Evolutionary conservation across 768 basidiomycete genomes (phyloP).

Genomic region (Leccinum pellstonianum): DNA sequence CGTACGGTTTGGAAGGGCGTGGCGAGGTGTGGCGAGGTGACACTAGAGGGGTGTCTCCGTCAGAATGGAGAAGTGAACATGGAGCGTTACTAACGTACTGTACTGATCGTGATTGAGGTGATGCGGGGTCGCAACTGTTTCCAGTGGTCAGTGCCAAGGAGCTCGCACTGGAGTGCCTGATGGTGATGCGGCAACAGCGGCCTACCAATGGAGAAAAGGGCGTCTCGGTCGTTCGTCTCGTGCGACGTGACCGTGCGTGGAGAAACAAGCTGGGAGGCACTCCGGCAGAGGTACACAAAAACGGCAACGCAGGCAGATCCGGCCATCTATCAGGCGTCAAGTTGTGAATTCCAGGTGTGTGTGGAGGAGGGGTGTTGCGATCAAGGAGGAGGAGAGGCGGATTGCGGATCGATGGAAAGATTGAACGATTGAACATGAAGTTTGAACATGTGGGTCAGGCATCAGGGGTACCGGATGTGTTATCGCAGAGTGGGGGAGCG

Average conservation of each 20-base stretch:
- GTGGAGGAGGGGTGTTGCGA: constrained; percentile 4
- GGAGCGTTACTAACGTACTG: background rate
- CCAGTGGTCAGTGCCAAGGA: background rate
- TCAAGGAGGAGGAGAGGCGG: constrained; percentile 10
- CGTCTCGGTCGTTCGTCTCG: background rate
- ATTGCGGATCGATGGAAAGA: constrained; percentile 17
- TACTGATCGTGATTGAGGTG: background rate
- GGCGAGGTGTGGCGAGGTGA: background rate
- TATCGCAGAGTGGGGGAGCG: background rate
- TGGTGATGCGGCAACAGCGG: background rate
- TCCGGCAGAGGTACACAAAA: constrained; percentile 10
- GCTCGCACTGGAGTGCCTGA: constrained; percentile 5
- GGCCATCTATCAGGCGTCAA: constrained; percentile 8
- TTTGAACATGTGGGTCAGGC: background rate
- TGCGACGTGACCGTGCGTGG: background rate
- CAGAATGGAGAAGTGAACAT: constrained; percentile 2
- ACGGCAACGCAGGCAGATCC: constrained; percentile 5
- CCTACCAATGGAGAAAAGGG: background rate
- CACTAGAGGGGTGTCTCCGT: background rate
- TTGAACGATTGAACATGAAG: background rate
- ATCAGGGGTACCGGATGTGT: background rate
- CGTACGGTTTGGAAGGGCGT: background rate
- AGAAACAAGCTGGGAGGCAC: background rate
- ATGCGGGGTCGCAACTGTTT: background rate
- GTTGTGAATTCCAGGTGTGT: constrained; percentile 6